Evolutionary conservation across 805 yeast genomes (phyloP).

Genomic region (Isabelozyma rhagii): DNA sequence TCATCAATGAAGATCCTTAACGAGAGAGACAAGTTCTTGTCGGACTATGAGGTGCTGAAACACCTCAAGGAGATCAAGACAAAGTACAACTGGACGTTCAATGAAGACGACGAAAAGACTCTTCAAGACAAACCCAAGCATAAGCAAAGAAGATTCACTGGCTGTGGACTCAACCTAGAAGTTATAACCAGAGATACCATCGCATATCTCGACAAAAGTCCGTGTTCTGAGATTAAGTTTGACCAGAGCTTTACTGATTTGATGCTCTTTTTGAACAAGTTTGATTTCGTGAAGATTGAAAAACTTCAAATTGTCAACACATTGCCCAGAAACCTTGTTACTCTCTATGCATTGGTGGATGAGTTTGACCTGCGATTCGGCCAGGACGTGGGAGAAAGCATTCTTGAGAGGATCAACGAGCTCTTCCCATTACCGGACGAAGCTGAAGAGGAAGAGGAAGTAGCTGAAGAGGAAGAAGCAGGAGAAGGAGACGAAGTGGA

Average conservation of each 20-base stretch:
- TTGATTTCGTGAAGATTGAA: slow-evolving; percentile 74
- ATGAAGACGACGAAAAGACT: slow-evolving; percentile 24
- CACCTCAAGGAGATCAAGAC: slow-evolving; percentile 50
- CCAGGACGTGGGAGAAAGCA: slow-evolving; percentile 60
- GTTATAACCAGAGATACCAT: slow-evolving; percentile 46
- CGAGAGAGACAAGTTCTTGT: slow-evolving; percentile 55
- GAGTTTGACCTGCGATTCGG: slow-evolving; percentile 86
- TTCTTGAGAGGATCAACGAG: slow-evolving; percentile 54
- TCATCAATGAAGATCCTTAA: slow-evolving; percentile 39
- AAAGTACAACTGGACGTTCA: slow-evolving; percentile 46
- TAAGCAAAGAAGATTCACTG: slow-evolving; percentile 26
- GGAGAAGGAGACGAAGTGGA: slow-evolving; percentile 19
- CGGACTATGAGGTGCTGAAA: slow-evolving; percentile 62
- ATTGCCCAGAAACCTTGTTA: slow-evolving; percentile 77
- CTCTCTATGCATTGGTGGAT: slow-evolving; percentile 75
- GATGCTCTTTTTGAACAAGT: slow-evolving; percentile 45
- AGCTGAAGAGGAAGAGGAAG: slow-evolving; percentile 22
- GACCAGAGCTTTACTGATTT: slow-evolving; percentile 29
- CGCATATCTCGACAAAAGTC: slow-evolving; percentile 33
- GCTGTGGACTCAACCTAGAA: slow-evolving; percentile 48
- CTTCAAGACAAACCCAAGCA: slow-evolving; percentile 19
- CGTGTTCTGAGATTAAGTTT: slow-evolving; percentile 19
- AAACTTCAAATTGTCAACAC: slow-evolving; percentile 78
- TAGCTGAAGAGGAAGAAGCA: slow-evolving; percentile 20
- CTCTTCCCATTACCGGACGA: slow-evolving; percentile 47